These are phyloP conservation scores for Ampelomyces quisqualis DNA, from an alignment of 2,329 filamentous ascomycete species.

Conservation along the genomic window DNA sequence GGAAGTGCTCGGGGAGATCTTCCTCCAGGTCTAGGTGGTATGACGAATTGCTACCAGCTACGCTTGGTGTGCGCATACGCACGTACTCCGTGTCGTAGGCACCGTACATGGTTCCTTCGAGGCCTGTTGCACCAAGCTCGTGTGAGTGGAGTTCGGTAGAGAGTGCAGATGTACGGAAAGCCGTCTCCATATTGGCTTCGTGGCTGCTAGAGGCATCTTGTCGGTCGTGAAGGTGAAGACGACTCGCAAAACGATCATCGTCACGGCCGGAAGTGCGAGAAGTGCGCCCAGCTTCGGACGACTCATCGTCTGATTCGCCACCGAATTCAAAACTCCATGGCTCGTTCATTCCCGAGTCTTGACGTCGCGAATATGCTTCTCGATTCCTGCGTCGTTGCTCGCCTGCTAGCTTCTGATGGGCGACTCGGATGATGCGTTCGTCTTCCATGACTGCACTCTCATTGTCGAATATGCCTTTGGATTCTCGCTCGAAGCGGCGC, in stretches of 20 bases:
- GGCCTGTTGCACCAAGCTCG: conserved; percentile 47
- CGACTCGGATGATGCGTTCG: conserved; percentile 43
- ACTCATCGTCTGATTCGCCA: conserved; percentile 58
- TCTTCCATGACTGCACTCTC: conserved; percentile 48
- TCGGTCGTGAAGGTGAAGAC: conserved; percentile 22
- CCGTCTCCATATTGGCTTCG: conserved; percentile 40
- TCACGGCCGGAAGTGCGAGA: conserved; percentile 26
- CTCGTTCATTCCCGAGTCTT: conserved; percentile 53
- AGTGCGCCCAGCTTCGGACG: conserved; percentile 30
- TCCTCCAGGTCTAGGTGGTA: conserved; percentile 43
- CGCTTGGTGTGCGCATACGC: conserved; percentile 73
- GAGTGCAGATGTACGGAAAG: conserved; percentile 31
- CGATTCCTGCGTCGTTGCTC: conserved; percentile 44
- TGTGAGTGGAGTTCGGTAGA: conserved; percentile 12
- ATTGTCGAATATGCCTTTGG: conserved; percentile 50
- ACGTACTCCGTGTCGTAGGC: conserved; percentile 62
- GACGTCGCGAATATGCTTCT: conserved; percentile 39
- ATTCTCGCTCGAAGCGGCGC: conserved; percentile 72
- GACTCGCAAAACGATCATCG: conserved; percentile 23
- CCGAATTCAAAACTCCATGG: conserved; percentile 86
- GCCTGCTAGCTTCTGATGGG: conserved; percentile 46
- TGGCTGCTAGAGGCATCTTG: conserved; percentile 19
- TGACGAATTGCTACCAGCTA: conserved; percentile 73
- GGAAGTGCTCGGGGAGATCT: conserved; percentile 81
- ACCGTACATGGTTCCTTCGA: conserved; percentile 78